Evolutionary conservation across 2,329 filamentous ascomycete species (phyloP).

Genomic region (Fusarium praegraminearum): DNA sequence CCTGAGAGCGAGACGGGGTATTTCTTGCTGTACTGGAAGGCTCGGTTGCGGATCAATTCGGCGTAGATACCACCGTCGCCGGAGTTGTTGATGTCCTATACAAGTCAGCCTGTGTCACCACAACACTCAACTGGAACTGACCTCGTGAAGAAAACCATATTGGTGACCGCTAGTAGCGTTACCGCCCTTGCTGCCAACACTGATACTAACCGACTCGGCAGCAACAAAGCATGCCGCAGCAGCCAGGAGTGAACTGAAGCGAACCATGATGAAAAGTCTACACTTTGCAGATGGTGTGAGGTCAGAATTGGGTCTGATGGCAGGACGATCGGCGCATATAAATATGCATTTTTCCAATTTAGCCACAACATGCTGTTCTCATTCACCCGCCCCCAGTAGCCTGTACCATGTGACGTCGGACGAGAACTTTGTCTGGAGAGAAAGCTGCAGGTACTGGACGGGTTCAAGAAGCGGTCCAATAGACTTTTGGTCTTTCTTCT

Average conservation of each 20-base stretch:
- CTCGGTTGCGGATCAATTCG: conserved; percentile 76
- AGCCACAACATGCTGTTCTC: not conserved
- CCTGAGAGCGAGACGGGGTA: conserved; percentile 59
- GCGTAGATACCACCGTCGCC: conserved; percentile 80
- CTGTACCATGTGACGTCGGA: conserved; percentile 1
- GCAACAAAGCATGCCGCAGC: conserved; percentile 30
- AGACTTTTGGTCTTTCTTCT: conserved; percentile 4
- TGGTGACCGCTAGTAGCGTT: conserved; percentile 59
- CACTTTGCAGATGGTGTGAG: conserved; percentile 6
- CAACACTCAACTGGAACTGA: conserved; percentile 23
- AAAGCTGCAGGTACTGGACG: not conserved
- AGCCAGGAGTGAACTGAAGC: conserved; percentile 35
- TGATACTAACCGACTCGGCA: conserved; percentile 52
- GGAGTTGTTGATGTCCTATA: conserved; percentile 73
- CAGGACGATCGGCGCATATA: conserved; percentile 13
- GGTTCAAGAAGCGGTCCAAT: conserved; percentile 35
- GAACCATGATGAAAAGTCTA: conserved; percentile 30
- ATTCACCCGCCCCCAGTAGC: conserved; percentile 12
- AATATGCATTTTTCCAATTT: not conserved
- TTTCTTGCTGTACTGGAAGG: conserved; percentile 69
- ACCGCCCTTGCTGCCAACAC: conserved; percentile 54
- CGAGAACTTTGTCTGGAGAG: not conserved
- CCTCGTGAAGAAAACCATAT: conserved; percentile 61
- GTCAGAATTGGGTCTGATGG: not conserved
- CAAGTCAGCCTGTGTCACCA: not conserved